These are phyloP conservation scores for Marvania coccoides DNA, from an alignment of 139 green algal species.

Conservation along the genomic window DNA sequence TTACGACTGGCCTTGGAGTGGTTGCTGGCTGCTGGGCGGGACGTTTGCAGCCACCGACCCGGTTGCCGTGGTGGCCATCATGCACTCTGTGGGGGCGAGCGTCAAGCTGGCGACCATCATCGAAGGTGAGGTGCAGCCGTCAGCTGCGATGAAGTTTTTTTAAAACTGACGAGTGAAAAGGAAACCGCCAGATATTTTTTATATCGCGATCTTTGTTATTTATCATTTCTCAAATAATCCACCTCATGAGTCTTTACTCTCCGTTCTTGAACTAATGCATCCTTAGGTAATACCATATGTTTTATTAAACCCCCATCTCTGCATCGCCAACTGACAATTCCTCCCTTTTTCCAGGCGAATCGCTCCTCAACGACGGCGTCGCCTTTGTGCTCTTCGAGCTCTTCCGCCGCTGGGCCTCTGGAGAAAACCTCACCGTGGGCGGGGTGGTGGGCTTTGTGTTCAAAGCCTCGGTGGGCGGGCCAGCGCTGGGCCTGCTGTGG, in stretches of 20 bases:
- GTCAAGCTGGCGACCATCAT: conserved; percentile 2
- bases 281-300: no score
- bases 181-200: no score
- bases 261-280: no score
- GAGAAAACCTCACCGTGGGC: not conserved
- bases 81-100: conserved; percentile 15
- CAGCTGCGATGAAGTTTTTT: no score
- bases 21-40: conserved; percentile 45
- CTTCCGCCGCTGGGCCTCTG: conserved; percentile 16
- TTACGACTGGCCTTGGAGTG: conserved; percentile 52
- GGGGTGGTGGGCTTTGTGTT: conserved; percentile 26
- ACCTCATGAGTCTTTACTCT: no score
- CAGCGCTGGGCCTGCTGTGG: conserved; percentile 40
- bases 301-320: no score
- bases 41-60: conserved; percentile 68
- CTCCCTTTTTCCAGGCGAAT: no score
- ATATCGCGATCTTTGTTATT: no score
- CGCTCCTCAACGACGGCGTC: conserved; percentile 75
- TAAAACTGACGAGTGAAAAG: no score
- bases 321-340: no score
- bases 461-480: conserved; percentile 38
- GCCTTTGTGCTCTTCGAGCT: conserved; percentile 61
- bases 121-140: no score
- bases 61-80: conserved; percentile 61
- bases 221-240: no score